Evolutionary conservation across 371 early-diverging fungal species (phyloP).

Genomic region (Mucor sp.): DNA sequence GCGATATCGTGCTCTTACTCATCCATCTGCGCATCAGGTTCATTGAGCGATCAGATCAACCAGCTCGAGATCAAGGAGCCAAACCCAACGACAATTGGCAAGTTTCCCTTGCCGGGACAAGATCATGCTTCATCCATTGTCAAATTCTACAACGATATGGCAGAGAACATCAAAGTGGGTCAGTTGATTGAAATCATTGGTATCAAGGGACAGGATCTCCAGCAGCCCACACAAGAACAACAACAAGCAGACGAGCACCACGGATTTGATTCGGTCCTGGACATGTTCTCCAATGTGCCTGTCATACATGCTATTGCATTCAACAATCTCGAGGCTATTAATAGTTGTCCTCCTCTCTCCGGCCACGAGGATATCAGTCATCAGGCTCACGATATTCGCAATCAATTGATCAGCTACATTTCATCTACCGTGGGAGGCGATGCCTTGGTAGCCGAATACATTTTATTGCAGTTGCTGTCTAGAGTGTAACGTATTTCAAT

Average conservation of each 20-base stretch:
- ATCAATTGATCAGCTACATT: slow-evolving; percentile 54
- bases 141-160: slow-evolving; percentile 49
- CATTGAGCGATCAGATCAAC: slow-evolving; percentile 13
- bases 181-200: slow-evolving; percentile 66
- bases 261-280: slow-evolving; percentile 24
- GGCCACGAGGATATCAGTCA: not conserved
- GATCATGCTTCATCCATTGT: slow-evolving; percentile 54
- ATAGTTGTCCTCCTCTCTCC: not conserved
- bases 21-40: not conserved
- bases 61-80: slow-evolving; percentile 21
- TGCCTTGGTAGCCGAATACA: slow-evolving; percentile 57
- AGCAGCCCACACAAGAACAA: not conserved
- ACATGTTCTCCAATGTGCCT: slow-evolving; percentile 25
- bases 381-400: slow-evolving; percentile 29
- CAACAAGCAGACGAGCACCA: slow-evolving; percentile 1
- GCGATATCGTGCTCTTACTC: not conserved
- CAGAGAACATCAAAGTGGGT: slow-evolving; percentile 50
- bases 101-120: slow-evolving; percentile 56
- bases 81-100: slow-evolving; percentile 17
- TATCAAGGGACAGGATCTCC: slow-evolving; percentile 37
- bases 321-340: slow-evolving; percentile 15
- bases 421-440: slow-evolving; percentile 55
- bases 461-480: slow-evolving; percentile 60
- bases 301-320: slow-evolving; percentile 50
- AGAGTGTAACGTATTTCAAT: slow-evolving; percentile 48